phyloP scores from a whole-genome alignment of 371 early-diverging fungal species.

The Mucor lusitanicus region DNA sequence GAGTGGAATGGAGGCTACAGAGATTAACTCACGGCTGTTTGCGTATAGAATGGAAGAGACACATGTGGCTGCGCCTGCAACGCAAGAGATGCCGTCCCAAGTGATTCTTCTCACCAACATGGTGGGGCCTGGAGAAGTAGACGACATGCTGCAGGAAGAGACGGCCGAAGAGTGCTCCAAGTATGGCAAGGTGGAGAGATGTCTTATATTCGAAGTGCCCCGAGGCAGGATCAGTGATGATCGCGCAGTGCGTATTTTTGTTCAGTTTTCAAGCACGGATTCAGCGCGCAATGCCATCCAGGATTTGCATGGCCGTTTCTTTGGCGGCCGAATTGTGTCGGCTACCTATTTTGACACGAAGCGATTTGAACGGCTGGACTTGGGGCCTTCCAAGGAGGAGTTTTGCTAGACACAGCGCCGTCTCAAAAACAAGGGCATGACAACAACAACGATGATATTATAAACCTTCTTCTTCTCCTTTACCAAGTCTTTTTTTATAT shows the following conservation, averaged over 20 bases:
- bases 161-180: conserved; percentile 77
- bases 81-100: conserved; percentile 16
- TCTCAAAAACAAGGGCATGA: background rate
- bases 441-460: background rate
- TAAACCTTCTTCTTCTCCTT: too few species aligned
- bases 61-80: conserved; percentile 24
- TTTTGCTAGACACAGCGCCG: background rate
- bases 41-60: conserved; percentile 3
- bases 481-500: too few species aligned
- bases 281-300: conserved; percentile 59
- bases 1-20: too few species aligned
- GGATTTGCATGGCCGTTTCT: conserved; percentile 75
- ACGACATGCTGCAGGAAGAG: conserved; percentile 73
- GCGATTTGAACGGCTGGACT: conserved; percentile 57
- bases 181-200: conserved; percentile 71
- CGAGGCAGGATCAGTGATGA: conserved; percentile 56
- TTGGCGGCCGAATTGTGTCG: conserved; percentile 71
- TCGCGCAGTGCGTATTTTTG: conserved; percentile 73
- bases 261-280: conserved; percentile 57
- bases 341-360: conserved; percentile 60
- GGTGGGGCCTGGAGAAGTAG: conserved; percentile 74
- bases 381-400: conserved; percentile 58
- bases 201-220: conserved; percentile 69
- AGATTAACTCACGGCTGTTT: too few species aligned
- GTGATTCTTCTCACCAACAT: conserved; percentile 65